Evolutionary conservation across 2,329 filamentous ascomycete species (phyloP), one percentile per base, ranked within the genome.

Genomic region (Oidium heveae): DNA sequence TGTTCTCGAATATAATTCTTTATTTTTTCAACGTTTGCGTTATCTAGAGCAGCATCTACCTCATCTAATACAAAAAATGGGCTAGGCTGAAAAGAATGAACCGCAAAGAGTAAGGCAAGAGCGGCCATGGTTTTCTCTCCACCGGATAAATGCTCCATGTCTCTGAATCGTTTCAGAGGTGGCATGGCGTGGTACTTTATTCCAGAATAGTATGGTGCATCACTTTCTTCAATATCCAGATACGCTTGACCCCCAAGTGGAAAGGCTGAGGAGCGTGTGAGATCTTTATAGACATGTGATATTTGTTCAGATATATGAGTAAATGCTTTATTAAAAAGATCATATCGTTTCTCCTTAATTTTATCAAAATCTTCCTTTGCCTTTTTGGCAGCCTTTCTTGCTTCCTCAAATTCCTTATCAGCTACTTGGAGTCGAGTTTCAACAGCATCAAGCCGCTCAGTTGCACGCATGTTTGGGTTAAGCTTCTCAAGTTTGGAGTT

Each of bases 111-210:
- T 43, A 98, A 74, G n/a, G 91, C 91, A 41, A 98, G 73, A 15
- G 91, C 91, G 1, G 91, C 91, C 82, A 98, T 98, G 0, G 91
- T 98, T 74, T 98, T 98, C 70, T 98, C 91, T 55, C 91, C 91
- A 63, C 91, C 91, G 1, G 86, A 94, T 10, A 98, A 72, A 66
- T 95, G 91, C 68, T 98, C 91, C 91, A 98, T 98, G 67, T 98
- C 93, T 62, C 91, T 79, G 76, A 98, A 98, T 49, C 91, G 86
- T 71, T 98, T 98, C 58, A 95, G 78, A 1, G 91, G 91, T 20
- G 91, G 91, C 88, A 96, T 98, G 58, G 91, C 93, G 66, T 96
- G 88, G 69, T 98, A 98, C 65, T 94, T 95, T 69, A 98, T 87
- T 34, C 91, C 91, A 43, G 85, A 86, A 4, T 95, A 77, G 67